These are phyloP conservation scores for Adenanthera pavonina DNA, from an alignment of 306 rosid species.

Conservation along the genomic window DNA sequence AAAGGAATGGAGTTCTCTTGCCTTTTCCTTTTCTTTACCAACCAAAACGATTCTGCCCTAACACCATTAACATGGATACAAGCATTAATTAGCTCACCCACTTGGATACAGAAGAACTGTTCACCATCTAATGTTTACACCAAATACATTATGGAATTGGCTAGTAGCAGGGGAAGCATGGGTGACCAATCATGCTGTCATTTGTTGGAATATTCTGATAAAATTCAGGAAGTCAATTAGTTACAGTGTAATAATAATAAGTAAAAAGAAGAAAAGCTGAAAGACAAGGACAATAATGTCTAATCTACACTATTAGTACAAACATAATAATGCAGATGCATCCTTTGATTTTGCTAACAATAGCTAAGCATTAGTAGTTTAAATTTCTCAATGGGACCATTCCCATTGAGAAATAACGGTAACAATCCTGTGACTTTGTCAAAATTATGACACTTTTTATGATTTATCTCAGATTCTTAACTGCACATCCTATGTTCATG, in stretches of 20 bases:
- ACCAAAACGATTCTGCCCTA: slow-evolving; percentile 35
- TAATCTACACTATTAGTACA: background rate
- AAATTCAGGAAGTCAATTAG: background rate
- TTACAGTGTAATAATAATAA: background rate
- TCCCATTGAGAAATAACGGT: background rate
- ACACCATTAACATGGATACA: background rate
- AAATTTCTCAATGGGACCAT: slow-evolving; percentile 9
- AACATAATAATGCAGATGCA: slow-evolving; percentile 23
- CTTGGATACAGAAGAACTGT: background rate
- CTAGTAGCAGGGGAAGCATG: background rate
- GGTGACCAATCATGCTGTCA: background rate
- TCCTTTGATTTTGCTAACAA: slow-evolving; percentile 12
- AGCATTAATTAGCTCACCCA: background rate
- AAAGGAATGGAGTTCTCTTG: slow-evolving; percentile 40
- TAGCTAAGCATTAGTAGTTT: background rate
- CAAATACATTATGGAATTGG: background rate
- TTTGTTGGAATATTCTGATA: background rate
- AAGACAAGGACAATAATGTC: background rate
- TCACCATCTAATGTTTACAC: background rate
- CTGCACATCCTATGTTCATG: background rate
- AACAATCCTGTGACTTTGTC: slow-evolving; percentile 15
- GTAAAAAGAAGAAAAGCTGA: background rate
- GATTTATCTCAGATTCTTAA: background rate
- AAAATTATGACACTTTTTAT: slow-evolving; percentile 30
- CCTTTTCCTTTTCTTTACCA: slow-evolving; percentile 40